Evolutionary conservation across 768 basidiomycete genomes (phyloP), one percentile per base, ranked within the genome.

Genomic region (Cystobasidium onofrii): DNA sequence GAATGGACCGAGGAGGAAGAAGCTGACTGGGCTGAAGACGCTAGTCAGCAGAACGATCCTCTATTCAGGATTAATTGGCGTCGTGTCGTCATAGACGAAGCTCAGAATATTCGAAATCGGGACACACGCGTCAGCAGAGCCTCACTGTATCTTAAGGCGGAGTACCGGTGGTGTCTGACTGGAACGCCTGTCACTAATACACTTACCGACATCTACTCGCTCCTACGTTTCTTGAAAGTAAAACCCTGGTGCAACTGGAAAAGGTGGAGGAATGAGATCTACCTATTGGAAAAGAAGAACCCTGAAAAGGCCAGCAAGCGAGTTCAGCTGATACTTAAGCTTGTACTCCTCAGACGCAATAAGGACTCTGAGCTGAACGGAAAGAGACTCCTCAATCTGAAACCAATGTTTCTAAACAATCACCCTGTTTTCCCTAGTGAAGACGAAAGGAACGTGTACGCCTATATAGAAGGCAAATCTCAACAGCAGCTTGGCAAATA

Each of bases 121-220:
- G 1, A 61, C 57, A 80, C 80, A 66, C 43, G 86, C 44, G 82
- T 82, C 50, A 86, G 87, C 20, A 83, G 85, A n/a, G 85, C 86
- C 1, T 85, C 87, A 17, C 84, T 84, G 12, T 84, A 86, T 13
- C 80, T 91, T 17, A 80, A 83, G 13, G 76, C 86, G 0, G 83
- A 77, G 20, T 85, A 87, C 78, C 84, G 88, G 43, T 90, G 90
- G 90, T 85, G 73, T 13, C 69, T 78, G 65, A 77, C 73, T 65
- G 88, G 89, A 41, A 89, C 89, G 0, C 88, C 89, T 0, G 86
- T 89, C 13, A 89, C 88, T 0, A 89, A 90, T 29, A 50, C 39
- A 6, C 50, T 67, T 10, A 52, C 39, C n/a, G 65, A 67, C 27
- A 33, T 67, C n/a, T 67, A 67, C 29, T 41, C 41, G 13, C 65